Evolutionary conservation across 805 yeast species (phyloP), one percentile per base, ranked within the genome.

Genomic region (Candida manassasensis): DNA sequence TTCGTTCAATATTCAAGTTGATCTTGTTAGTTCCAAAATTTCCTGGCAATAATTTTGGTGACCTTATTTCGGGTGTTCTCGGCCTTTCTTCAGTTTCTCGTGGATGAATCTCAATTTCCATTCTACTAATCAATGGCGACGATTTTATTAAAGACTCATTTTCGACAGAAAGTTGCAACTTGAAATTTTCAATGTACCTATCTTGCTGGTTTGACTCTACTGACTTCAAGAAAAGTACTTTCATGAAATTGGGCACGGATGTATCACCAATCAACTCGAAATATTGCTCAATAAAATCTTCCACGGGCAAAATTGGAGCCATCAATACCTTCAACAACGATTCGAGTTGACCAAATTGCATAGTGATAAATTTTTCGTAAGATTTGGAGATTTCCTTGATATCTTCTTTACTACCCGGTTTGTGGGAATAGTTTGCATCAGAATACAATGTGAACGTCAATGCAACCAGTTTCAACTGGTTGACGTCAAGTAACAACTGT

Each of bases 401-500:
- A 54, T 44, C 21, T 41, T 47, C 32, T 48, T 46, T 37, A 45
- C 53, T 28, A 34, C 29, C 26, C 47, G 49, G 28, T 8, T 4
- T 48, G 50, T 22, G 21, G 25, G 39, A 40, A 57, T 43, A 49
- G 41, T 50, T 67, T 15, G 72, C 63, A 38, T 71, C 70, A 3
- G 63, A 45, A 37, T 48, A 61, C 9, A 49, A 34, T 3, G 79
- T 77, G 10, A 77, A 61, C 13, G 50, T 55, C 2, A 66, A 34
- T 26, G 85, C 67, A 18, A 73, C 63, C 18, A 68, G 65, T 49
- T 82, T 84, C 48, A 90, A 55, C 6, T 73, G 67, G 26, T 80
- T 79, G 2, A 84, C 51, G 59, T 90, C 98, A 15, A 84, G 61
- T 26, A 81, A 61, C 50, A 90, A 67, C 54, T 90, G 97, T 54